Evolutionary conservation across 208 protist genomes (phyloP), one percentile per base, ranked within the genome.

Genomic region (Crithidia bombi): DNA sequence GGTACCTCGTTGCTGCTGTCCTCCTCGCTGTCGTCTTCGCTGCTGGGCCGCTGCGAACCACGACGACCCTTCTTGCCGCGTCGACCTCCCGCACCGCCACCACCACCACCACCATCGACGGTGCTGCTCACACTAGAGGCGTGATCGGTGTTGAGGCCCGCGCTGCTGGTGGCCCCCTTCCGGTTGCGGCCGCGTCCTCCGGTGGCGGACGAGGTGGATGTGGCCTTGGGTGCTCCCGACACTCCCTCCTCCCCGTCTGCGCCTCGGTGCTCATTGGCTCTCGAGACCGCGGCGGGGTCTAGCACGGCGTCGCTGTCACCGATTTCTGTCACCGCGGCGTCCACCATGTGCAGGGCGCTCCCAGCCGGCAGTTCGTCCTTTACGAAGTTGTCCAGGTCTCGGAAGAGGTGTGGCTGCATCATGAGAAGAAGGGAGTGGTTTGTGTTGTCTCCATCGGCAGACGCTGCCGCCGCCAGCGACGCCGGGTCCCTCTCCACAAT

Each of bases 371-470:
- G 57, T 30, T 84, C 67, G 44, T 70, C 65, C 73, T 91, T 91
- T 12, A 96, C 83, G 64, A 93, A 93, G 41, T 25, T 73, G 41
- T 93, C 91, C 47, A 94, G 39, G 21, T 86, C 85, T 14, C 89
- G 84, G 62, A 91, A 93, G 5, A 91, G 73, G 64, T 88, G 75
- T 5, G 91, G 91, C 66, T 88, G 88, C 43, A 91, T 70, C 25
- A 87, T 35, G 43, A 96, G 44, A 14, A 96, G 62, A 15, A 91
- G 52, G 0, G 90, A 86, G 55, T 76, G 54, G 10, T 12, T 59
- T 0, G 0, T 28, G 44, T 73, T 51, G 19, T 17, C 52, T 4
- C 2, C 25, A 23, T 33, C 44, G 30, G 17, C 63, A 43, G 41
- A 30, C 32, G 23, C 39, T n/a, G 26, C n/a, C 28, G 62, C 72